Percentiles rank a stretch among this genome's conserved stretches.
phyloP scores from a whole-genome alignment of 331 rosid species.

The Prunus yedoensis region DNA sequence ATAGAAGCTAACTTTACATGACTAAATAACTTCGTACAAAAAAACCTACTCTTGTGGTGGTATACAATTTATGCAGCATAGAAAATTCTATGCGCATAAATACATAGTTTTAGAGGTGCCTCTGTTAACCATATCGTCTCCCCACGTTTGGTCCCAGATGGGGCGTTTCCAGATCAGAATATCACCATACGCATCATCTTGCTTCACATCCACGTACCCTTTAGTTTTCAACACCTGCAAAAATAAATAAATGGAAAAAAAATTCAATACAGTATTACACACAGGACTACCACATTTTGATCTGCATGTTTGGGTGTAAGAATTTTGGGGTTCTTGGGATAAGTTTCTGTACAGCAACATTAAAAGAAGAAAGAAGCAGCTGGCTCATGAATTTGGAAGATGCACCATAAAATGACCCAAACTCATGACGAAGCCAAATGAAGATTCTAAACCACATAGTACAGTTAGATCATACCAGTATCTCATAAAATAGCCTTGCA shows the following conservation, averaged over 20 bases:
- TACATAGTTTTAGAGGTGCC: background rate
- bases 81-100: background rate
- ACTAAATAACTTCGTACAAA: background rate
- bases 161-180: conserved; percentile 46
- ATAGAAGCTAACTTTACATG: background rate
- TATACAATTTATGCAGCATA: background rate
- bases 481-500: conserved; percentile 76
- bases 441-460: background rate
- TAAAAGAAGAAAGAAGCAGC: background rate
- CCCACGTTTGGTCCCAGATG: conserved; percentile 49
- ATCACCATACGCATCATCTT: conserved; percentile 59
- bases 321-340: background rate
- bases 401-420: too few relatives aligned
- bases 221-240: conserved; percentile 71
- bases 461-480: conserved; percentile 56
- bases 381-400: background rate
- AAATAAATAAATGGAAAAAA: background rate
- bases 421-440: background rate
- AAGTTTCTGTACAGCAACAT: background rate
- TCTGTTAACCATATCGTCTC: conserved; percentile 9
- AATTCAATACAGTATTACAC: background rate
- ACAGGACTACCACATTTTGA: conserved; percentile 18
- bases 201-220: conserved; percentile 63
- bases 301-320: background rate
- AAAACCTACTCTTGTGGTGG: background rate